Percentiles rank a stretch among this genome's conserved stretches.
Conservation (phyloP, 2,329 filamentous ascomycete species). For the Monilinia vaccinii-corymbosi region DNA sequence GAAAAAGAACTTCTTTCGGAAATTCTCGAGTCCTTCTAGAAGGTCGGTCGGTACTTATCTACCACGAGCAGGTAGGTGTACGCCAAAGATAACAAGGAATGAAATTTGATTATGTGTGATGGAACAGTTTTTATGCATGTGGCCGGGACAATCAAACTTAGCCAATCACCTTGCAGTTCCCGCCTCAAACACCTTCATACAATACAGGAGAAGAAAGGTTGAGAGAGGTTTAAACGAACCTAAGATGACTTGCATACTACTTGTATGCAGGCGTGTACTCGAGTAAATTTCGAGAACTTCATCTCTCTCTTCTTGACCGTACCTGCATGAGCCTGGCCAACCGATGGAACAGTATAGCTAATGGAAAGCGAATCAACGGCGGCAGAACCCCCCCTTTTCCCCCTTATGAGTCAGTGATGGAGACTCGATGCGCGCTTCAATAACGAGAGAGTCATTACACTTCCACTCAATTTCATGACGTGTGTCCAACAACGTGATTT, state of each 20-base stretch:
- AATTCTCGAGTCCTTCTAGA: constrained; percentile 11
- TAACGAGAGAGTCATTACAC: too few species aligned
- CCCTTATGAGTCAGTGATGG: neutral
- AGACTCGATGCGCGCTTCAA: neutral
- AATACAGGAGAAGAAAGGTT: constrained; percentile 11
- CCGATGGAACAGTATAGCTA: neutral
- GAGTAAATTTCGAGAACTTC: neutral
- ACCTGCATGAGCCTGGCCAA: neutral
- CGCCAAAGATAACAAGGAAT: neutral
- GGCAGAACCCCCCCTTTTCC: neutral
- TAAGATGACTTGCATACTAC: constrained; percentile 19
- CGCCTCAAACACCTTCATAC: constrained; percentile 16
- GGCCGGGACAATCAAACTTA: neutral
- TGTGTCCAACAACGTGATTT: too few species aligned
- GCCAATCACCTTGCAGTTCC: neutral
- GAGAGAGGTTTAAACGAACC: constrained; percentile 9
- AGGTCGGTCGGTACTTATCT: neutral
- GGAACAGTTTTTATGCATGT: neutral
- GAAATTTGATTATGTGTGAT: neutral
- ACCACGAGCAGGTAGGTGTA: neutral
- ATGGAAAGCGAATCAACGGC: neutral
- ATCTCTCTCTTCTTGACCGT: neutral
- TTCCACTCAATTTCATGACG: too few species aligned
- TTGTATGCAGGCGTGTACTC: constrained; percentile 9
- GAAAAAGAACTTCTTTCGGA: neutral